phyloP scores from a whole-genome alignment of 176 grass and related monocot genomes.

The Secale cereale region DNA sequence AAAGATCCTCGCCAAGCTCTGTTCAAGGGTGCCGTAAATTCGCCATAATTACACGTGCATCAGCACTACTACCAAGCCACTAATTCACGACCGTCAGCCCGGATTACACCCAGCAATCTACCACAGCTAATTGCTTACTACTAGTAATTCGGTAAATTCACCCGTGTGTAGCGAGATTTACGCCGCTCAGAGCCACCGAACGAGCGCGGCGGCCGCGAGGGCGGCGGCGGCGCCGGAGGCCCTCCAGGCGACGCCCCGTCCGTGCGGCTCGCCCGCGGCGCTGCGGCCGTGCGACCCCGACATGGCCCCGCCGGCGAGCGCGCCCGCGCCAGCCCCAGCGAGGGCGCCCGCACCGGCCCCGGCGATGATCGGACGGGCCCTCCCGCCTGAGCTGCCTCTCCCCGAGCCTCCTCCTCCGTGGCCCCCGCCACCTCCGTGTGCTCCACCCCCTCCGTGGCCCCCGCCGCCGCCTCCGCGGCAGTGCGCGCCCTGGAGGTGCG shows the following conservation, averaged over 20 bases:
- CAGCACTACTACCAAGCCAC: neutral
- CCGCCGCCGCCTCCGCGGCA: neutral
- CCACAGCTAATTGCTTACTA: neutral
- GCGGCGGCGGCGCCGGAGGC: neutral
- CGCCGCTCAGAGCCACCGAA: slow-evolving; percentile 11
- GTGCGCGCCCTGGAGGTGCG: neutral
- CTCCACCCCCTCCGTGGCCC: neutral
- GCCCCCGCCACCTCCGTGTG: neutral
- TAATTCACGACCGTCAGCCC: neutral
- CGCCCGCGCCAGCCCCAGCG: neutral
- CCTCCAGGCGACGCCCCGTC: neutral
- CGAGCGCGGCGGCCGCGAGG: neutral
- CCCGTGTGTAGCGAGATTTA: neutral
- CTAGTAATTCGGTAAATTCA: neutral
- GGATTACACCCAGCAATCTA: neutral
- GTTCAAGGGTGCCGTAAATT: neutral
- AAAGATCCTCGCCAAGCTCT: too few relatives aligned
- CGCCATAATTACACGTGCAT: neutral
- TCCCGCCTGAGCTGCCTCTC: neutral
- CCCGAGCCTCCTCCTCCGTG: neutral
- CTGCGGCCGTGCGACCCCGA: neutral
- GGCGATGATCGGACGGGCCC: neutral
- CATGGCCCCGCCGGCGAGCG: neutral
- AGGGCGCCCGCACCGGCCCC: neutral
- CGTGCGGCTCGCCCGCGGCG: neutral